phyloP scores from a whole-genome alignment of 2,329 filamentous ascomycete species.

The Fusarium luffae region DNA sequence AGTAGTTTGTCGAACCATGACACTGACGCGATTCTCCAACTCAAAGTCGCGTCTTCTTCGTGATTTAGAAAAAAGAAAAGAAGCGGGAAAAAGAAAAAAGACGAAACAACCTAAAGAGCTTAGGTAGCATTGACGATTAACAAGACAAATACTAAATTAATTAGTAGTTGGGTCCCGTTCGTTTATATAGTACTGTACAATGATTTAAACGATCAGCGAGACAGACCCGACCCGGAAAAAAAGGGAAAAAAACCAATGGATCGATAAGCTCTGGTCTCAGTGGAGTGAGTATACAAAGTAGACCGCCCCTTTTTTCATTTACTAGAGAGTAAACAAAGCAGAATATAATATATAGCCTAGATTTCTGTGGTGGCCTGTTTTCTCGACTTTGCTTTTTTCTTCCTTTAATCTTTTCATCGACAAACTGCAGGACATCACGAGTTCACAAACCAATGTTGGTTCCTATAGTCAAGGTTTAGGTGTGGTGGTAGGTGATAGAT shows the following conservation, averaged over 20 bases:
- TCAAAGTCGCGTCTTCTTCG: not conserved
- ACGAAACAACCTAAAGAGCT: not conserved
- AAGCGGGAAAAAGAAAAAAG: not conserved
- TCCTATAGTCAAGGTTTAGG: not conserved
- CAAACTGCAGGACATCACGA: not conserved
- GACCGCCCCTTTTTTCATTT: not conserved
- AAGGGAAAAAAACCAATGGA: not conserved
- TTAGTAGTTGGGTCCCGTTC: not conserved
- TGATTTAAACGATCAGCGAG: not conserved
- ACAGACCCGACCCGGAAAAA: too few species aligned
- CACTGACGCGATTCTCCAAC: not conserved
- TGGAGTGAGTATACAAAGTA: not conserved
- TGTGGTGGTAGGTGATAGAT: not conserved
- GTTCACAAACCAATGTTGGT: not conserved
- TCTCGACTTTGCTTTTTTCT: not conserved
- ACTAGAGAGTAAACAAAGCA: not conserved
- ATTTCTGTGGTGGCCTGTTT: not conserved
- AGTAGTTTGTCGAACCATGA: not conserved
- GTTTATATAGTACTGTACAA: not conserved
- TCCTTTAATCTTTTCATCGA: not conserved
- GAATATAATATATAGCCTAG: too few species aligned
- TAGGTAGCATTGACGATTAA: not conserved
- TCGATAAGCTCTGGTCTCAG: not conserved
- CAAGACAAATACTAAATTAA: not conserved
- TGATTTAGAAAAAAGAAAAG: not conserved